phyloP scores from a whole-genome alignment of 331 rosid species.

The Malus hybrid region DNA sequence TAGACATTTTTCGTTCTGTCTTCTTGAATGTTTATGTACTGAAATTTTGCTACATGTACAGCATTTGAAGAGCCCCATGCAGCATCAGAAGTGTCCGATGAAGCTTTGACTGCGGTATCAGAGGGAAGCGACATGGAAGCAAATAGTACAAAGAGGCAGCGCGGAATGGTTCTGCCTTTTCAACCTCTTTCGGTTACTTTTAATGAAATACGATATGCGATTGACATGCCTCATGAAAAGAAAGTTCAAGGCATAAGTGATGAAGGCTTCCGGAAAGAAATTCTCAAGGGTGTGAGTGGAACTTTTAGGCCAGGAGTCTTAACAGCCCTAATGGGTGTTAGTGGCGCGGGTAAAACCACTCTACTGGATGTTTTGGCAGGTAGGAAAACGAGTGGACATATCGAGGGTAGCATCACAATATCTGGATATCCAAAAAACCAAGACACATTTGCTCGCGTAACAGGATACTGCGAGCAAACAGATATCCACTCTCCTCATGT shows the following conservation, averaged over 20 bases:
- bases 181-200: conserved; percentile 24
- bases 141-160: background rate
- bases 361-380: conserved; percentile 63
- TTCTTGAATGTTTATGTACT: conserved; percentile 4
- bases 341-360: conserved; percentile 2
- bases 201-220: background rate
- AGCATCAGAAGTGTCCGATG: background rate
- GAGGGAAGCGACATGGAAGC: background rate
- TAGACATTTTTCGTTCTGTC: too few relatives aligned
- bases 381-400: conserved; percentile 52
- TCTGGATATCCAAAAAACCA: conserved; percentile 52
- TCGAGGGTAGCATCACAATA: conserved; percentile 36
- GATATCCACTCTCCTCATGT: background rate
- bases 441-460: conserved; percentile 49
- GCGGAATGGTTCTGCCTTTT: conserved; percentile 61
- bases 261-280: conserved; percentile 31
- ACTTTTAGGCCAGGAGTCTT: background rate
- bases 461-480: conserved; percentile 3
- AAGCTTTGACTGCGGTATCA: background rate
- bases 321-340: conserved; percentile 2
- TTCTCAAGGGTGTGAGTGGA: conserved; percentile 13
- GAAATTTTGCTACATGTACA: background rate
- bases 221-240: conserved; percentile 36
- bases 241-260: conserved; percentile 30
- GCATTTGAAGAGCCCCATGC: conserved; percentile 18